Evolutionary conservation across 2,329 filamentous ascomycete genomes (phyloP), one percentile per base, ranked within the genome.

Genomic region (Dactylellina sp.): DNA sequence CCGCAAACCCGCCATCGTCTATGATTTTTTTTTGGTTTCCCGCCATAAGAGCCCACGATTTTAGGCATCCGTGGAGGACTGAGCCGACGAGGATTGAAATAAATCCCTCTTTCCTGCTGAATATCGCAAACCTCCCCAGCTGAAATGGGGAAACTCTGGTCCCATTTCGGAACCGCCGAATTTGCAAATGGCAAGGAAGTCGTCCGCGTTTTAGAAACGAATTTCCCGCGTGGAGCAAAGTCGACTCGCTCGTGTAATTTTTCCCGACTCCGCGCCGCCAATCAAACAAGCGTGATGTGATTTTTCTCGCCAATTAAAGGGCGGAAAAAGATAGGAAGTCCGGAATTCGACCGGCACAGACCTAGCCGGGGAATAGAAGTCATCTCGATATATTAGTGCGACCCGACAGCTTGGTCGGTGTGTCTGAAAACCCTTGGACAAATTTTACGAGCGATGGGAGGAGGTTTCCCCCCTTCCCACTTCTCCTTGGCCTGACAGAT

Each of bases 241-340:
- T 56, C 44, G 40, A 62, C 53, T 64, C 55, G 70, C 70, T 74
- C 61, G 61, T 66, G 70, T 74, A 64, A 40, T 32, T 62, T 57
- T 62, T 66, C 70, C 70, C 70, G 70, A 74, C 59, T 62, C 70
- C 70, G 70, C 61, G 61, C 70, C 61, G 70, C 70, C 61, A 66
- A 74, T 72, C 57, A 74, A 57, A 25, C 35, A 14, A 40, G 11
- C 14, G 40, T 42, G 14, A 20, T 47, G 49, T 32, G 20, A 7
- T 11, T 35, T 46, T 44, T 25, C 25, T 50, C 56, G 40, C 44
- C 52, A 64, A 64, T 60, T 25, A 42, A 42, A 44, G 24, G 39
- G 37, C 60, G 44, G 39, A 42, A 46, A 40, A 20, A 59, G 11
- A 47, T n/a, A 44, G 50, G 57, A 74, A 65, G 55, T 63, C 68